Evolutionary conservation across 371 early-diverging fungal species (phyloP), one percentile per base, ranked within the genome.

Genomic region (Parasitella parasitica): DNA sequence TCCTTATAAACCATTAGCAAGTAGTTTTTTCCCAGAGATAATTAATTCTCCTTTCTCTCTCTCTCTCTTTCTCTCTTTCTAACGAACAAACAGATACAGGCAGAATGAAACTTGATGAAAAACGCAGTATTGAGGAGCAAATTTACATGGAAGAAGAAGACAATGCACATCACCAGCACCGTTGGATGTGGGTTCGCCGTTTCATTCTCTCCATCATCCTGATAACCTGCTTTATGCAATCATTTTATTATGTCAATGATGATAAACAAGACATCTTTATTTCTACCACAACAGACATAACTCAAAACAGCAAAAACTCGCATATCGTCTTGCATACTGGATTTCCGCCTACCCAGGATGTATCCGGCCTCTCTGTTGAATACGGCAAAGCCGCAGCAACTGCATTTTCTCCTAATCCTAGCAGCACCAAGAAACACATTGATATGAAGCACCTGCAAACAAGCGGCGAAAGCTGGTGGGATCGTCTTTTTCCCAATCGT

Each of bases 401-500:
- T 18, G 74, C 77, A 6, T 77, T 77, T 54, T 67, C 70, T 7
- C 74, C 75, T 18, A 64, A 61, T 22, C 52, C 68, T 27, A 55
- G 27, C 38, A 27, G n/a, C 8, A 36, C 3, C 18, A 57, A 26
- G 20, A 60, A 53, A 53, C 41, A 60, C n/a, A 53, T 60, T 6
- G 34, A 22, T 8, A 41, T 32, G 54, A 35, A 56, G 15, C 55
- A 30, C 30, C 24, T 36, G 4, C 27, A 11, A 3, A 37, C 16
- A 22, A 16, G 26, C 6, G 55, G 54, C 24, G 77, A 77, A 61
- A 64, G 74, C 32, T 77, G 77, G 77, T 77, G 77, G 77, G 77
- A 77, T 49, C 62, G 77, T 6, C 18, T 69, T 6, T 73, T 77
- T 26, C 72, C 67, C 39, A 58, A 63, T 41, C 67, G 70, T 22